Percentiles rank a stretch among this genome's conserved stretches.
phyloP scores from a whole-genome alignment of 176 grass and related monocot genomes.

The Typha latifolia region DNA sequence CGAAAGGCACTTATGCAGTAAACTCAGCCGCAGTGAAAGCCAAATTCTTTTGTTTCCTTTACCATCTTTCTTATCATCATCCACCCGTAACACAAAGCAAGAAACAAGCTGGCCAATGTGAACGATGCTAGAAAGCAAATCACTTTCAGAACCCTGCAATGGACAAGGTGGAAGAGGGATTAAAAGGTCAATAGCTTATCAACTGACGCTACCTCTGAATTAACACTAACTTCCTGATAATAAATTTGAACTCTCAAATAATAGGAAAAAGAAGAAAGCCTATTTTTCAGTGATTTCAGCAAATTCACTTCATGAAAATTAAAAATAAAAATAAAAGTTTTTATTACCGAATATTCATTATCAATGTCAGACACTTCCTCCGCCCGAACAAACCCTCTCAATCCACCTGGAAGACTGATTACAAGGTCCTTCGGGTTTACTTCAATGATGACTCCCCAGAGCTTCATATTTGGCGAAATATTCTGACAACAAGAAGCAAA shows the following conservation, averaged over 20 bases:
- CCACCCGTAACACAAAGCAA: slow-evolving; percentile 67
- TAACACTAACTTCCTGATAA: not conserved
- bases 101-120: slow-evolving; percentile 75
- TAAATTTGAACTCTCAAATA: not conserved
- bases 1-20: slow-evolving; percentile 73
- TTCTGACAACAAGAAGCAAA: slow-evolving; percentile 40
- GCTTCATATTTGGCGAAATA: slow-evolving; percentile 84
- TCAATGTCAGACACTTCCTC: slow-evolving; percentile 57
- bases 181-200: not conserved
- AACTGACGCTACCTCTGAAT: not conserved
- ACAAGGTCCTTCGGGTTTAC: slow-evolving; percentile 83
- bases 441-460: slow-evolving; percentile 84
- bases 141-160: slow-evolving; percentile 58
- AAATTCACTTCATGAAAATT: slow-evolving; percentile 1
- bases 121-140: slow-evolving; percentile 50
- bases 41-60: slow-evolving; percentile 75
- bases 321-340: not conserved
- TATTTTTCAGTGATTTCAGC: not conserved
- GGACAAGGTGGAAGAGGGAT: slow-evolving; percentile 5
- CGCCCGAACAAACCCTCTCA: slow-evolving; percentile 78
- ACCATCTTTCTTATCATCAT: slow-evolving; percentile 85
- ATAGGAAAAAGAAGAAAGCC: not conserved
- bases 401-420: slow-evolving; percentile 80
- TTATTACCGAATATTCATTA: slow-evolving; percentile 35
- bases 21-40: slow-evolving; percentile 68